These are phyloP conservation scores for Phanerochaete carnosa DNA, from an alignment of 768 basidiomycete species.

Conservation along the genomic window DNA sequence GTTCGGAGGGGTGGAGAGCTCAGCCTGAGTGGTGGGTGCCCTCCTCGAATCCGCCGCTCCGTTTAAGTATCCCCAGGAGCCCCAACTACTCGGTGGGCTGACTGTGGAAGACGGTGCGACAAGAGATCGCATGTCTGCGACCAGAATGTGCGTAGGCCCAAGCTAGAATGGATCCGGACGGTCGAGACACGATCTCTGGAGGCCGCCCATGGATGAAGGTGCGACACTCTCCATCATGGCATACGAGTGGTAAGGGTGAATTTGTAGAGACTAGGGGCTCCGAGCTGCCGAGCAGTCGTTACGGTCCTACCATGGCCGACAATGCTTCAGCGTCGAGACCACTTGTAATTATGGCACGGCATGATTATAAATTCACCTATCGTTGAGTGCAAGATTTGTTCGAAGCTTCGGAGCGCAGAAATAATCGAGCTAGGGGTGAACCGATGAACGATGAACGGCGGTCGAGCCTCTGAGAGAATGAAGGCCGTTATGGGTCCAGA, in stretches of 20 bases:
- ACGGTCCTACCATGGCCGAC: too few species aligned
- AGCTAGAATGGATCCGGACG: slow-evolving; percentile 5
- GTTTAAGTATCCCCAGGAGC: background rate
- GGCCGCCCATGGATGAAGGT: background rate
- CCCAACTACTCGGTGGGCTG: background rate
- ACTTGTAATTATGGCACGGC: too few species aligned
- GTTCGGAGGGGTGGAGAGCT: background rate
- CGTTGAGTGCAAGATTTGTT: background rate
- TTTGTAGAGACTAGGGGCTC: background rate
- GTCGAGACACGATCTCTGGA: background rate
- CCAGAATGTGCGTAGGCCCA: background rate
- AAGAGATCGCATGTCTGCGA: background rate
- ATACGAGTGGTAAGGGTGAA: background rate
- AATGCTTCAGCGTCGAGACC: too few species aligned
- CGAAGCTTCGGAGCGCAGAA: background rate
- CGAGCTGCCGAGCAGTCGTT: background rate
- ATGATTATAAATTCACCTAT: too few species aligned
- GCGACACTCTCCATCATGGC: background rate
- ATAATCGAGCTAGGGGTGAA: background rate
- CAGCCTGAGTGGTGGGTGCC: slow-evolving; percentile 2
- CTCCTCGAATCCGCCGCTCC: background rate
- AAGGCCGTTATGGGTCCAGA: background rate
- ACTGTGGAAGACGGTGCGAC: background rate
- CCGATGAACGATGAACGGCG: background rate
- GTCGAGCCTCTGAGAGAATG: background rate